A percentile compares a stretch with the other conserved stretches of the same genome.
Evolutionary conservation across 2,329 filamentous ascomycete species (phyloP).

Genomic region (Sphaerostilbella broomeana): DNA sequence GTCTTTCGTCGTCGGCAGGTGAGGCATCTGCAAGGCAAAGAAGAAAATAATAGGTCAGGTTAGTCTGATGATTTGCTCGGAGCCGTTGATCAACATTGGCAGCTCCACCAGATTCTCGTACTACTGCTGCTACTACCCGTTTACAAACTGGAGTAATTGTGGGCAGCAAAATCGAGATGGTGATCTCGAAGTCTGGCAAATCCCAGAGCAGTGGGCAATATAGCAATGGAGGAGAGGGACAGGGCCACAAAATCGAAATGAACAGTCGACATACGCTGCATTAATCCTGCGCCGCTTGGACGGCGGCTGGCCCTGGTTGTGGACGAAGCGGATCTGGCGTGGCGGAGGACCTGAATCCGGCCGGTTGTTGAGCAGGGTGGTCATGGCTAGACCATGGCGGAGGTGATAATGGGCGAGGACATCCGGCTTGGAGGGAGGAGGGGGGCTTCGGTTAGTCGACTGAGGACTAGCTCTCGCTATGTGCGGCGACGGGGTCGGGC

Average conservation of each 20-base stretch:
- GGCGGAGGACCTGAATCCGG: slow-evolving; percentile 35
- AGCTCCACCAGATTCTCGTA: too few species aligned
- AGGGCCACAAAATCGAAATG: background rate
- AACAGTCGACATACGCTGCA: slow-evolving; percentile 55
- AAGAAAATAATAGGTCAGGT: background rate
- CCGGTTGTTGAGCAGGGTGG: slow-evolving; percentile 39
- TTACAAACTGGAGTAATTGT: too few species aligned
- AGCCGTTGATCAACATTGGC: too few species aligned
- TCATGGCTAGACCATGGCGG: slow-evolving; percentile 40
- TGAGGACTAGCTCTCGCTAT: too few species aligned
- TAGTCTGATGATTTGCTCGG: too few species aligned
- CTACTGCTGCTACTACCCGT: too few species aligned
- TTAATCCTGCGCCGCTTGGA: slow-evolving; percentile 73
- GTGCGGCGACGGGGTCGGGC: too few species aligned
- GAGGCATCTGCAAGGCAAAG: slow-evolving; percentile 45
- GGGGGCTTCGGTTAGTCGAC: too few species aligned
- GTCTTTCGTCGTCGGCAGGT: slow-evolving; percentile 73
- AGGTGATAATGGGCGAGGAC: slow-evolving; percentile 13
- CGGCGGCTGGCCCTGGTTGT: slow-evolving; percentile 73
- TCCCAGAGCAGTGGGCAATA: background rate
- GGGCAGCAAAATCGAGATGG: too few species aligned
- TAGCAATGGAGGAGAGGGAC: background rate
- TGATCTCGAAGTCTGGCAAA: too few species aligned
- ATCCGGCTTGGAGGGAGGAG: too few species aligned
- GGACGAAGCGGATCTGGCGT: slow-evolving; percentile 70